phyloP scores from a whole-genome alignment of 306 rosid genomes.

The Ceratonia siliqua region DNA sequence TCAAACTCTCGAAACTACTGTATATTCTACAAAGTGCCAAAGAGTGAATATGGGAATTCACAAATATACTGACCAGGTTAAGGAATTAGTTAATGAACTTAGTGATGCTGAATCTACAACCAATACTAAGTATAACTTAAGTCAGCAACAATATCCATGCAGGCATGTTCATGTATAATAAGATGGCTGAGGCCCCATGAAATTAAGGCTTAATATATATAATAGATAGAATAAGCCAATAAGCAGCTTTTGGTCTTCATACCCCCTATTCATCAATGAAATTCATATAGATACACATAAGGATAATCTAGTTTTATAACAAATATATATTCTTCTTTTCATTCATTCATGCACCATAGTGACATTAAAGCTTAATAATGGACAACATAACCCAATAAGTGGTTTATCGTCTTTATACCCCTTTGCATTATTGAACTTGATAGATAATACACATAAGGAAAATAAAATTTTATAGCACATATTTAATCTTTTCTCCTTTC shows the following conservation, averaged over 20 bases:
- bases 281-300: neutral
- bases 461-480: neutral
- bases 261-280: slow-evolving; percentile 10
- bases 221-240: neutral
- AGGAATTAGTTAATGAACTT: neutral
- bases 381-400: neutral
- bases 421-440: neutral
- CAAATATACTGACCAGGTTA: neutral
- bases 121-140: slow-evolving; percentile 32
- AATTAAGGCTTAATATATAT: neutral
- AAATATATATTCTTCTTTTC: neutral
- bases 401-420: neutral
- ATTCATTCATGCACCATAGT: neutral
- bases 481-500: neutral
- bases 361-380: neutral
- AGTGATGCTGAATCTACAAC: neutral
- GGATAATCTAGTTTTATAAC: neutral
- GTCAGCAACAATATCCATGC: neutral
- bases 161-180: neutral
- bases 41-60: slow-evolving; percentile 17
- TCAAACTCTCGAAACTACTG: slow-evolving; percentile 11
- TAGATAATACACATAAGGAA: neutral
- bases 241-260: slow-evolving; percentile 1
- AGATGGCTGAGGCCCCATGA: neutral
- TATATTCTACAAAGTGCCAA: slow-evolving; percentile 4